Evolutionary conservation across 2,329 filamentous ascomycete species (phyloP), one percentile per base, ranked within the genome.

Genomic region (Monosporascus sp.): DNA sequence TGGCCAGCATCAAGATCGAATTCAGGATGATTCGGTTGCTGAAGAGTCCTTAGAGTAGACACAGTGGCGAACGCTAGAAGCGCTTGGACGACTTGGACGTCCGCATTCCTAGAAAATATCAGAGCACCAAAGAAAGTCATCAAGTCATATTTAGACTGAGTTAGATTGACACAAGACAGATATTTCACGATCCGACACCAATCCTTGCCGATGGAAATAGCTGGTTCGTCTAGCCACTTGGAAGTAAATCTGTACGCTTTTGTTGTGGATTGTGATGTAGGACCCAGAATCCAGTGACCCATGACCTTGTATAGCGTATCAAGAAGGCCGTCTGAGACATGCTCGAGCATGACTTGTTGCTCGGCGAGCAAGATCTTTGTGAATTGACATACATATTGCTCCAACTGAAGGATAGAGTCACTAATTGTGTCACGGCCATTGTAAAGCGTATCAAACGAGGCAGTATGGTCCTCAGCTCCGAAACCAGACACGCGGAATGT

Each of bases 401-500:
- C 48, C 7, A 38, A 51, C 9, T 11, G 17, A n/a, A 42, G 8
- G 8, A 14, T 20, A 6, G n/a, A 20, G 39, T 6, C 39, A 42
- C 20, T 42, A 20, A 20, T 9, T 20, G 18, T 42, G 53, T 73
- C 72, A 45, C 70, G 62, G 8, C 55, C 49, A n/a, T 18, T 1
- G 50, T 76, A 76, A 2, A 24, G 36, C 5, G n/a, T 5, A 53
- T 76, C 74, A 42, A 62, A 31, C 0, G 39, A 31, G 3, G 42
- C 17, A 0, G 65, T 71, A 52, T 68, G 63, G n/a, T 61, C 45
- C 53, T 74, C 71, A 3, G 70, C 70, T 4, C 73, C 73, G 55
- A 72, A 75, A 0, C 58, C 62, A n/a, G 53, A 56, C 4, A 53
- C 48, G 25, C 54, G 52, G 34, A 61, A 56, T 20, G 47, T 47